Evolutionary conservation across 2,329 filamentous ascomycete genomes (phyloP), one percentile per base, ranked within the genome.

Genomic region (Pseudogymnoascus sp.): DNA sequence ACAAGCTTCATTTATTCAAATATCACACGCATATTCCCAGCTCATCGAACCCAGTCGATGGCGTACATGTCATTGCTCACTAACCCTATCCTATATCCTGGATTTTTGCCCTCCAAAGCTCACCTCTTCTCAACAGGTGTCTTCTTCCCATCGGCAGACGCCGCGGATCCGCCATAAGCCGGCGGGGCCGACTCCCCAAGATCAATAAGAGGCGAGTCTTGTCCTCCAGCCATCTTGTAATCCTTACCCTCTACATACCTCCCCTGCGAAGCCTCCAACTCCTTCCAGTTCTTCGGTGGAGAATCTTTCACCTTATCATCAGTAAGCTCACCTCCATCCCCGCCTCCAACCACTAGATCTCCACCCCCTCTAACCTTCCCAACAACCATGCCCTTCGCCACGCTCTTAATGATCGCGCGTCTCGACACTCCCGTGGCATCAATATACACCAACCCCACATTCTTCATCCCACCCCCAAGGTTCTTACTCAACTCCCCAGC

Each of bases 371-470:
- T 83, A 58, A 93, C 89, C 66, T 85, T 86, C 36, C 90, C 90
- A 4, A 95, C 86, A 0, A 95, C 87, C 94, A 99, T 97, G 40
- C 94, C 92, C 78, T 96, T 97, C 17, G 92, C 94, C 1, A 97
- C 94, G 41, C 88, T 90, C 79, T 97, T 99, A 71, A 99, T 83
- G 44, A 99, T 85, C 0, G 94, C 94, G 64, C 87, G 85, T 41
- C 94, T 82, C 61, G 90, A 96, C 1, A 99, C 94, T 36, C 94
- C 94, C 0, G 92, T 88, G 1, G 95, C 93, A 69, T 99, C 94
- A 64, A 99, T 96, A 72, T 99, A 99, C 33, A 99, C 94, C 29
- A 99, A 80, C 5, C 92, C 94, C 6, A 97, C 94, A 67, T 97
- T 99, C 80, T 94, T 96, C 69, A 97, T 86, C 24, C 92, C 93